Conservation (phyloP, 768 basidiomycete species). For the Tulasnella sp. region DNA sequence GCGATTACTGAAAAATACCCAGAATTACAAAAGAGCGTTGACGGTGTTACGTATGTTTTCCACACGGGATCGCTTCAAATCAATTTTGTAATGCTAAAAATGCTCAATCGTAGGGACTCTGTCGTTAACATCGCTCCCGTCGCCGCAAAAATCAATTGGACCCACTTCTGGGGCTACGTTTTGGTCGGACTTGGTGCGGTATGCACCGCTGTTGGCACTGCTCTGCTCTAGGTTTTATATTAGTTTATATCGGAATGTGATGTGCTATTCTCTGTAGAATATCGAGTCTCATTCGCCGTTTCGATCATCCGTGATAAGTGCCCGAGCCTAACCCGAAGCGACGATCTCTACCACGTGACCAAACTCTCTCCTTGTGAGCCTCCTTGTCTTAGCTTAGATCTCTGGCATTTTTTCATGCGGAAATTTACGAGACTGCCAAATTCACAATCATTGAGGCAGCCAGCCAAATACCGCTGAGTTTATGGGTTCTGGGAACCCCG, state of each 20-base stretch:
- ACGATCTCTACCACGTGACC: too few relatives aligned
- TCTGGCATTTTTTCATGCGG: too few relatives aligned
- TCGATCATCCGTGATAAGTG: not conserved
- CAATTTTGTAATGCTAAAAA: not conserved
- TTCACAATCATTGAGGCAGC: too few relatives aligned
- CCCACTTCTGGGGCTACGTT: not conserved
- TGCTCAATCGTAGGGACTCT: not conserved
- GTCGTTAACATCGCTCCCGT: not conserved
- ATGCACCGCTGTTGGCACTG: not conserved
- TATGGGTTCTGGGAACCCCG: too few relatives aligned
- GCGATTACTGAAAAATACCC: not conserved
- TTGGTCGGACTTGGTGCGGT: not conserved
- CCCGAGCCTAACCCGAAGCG: too few relatives aligned
- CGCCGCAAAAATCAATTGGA: not conserved
- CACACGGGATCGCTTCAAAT: not conserved
- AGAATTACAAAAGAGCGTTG: not conserved
- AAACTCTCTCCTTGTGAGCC: too few relatives aligned
- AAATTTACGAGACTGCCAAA: too few relatives aligned
- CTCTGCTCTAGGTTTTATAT: not conserved
- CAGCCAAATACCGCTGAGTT: too few relatives aligned
- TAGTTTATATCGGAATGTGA: not conserved
- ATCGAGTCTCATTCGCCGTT: not conserved
- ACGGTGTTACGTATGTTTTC: not conserved
- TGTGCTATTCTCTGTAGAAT: not conserved
- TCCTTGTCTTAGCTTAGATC: too few relatives aligned